Base-by-base conservation (phyloP, 345 rosid species). In the Pelargonium nanum region DNA sequence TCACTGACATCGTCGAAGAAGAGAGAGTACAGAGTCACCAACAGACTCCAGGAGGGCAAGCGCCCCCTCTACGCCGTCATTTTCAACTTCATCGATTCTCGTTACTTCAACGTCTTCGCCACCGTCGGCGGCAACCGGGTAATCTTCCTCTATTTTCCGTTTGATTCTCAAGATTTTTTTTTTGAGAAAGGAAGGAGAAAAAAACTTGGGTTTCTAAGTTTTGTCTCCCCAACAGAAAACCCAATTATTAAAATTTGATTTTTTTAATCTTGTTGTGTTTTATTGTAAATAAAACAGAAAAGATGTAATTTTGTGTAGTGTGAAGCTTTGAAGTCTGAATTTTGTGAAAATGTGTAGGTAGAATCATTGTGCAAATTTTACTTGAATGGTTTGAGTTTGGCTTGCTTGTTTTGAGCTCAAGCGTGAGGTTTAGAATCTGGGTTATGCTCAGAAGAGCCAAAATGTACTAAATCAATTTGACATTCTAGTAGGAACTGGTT, bases 91-190 rank as follows among this genome's bases (percentile, higher is more conserved):
- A 81, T 93, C 23, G 97, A 89, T 69, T 73, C 91, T 62, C 91
- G 89, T 64, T 87, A 82, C 89, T 89, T 89, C 87, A 85, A 69
- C 65, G 86, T 89, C 59, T 93, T 93, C 75, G 94, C 88, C 50
- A 89, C 97, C 67, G 97, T 87, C 69, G 94, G 99, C 70, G 96
- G 97, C 53, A 89, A 89, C 75, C 79, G 91, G 82, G 99, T 89
- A 60, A 21, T 10, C 55, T 13, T 24, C 51, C 19, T 22, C 25
- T 22, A 28, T 34, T 50, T 53, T 32, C 51, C 32, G 19, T 55
- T 20, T 4, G 17, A 22, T 56, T 56, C 59, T 22, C 23, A 1
- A 56, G 26, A 22, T 1, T 6, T n/a, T 22, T 19, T 19, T 20
- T 1, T 7, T n/a, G n/a, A n/a, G 17, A 51, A 5, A 15, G 13